Evolutionary conservation across 441 rosid species (phyloP), one percentile per base, ranked within the genome.

Genomic region (Gossypium lobatum): DNA sequence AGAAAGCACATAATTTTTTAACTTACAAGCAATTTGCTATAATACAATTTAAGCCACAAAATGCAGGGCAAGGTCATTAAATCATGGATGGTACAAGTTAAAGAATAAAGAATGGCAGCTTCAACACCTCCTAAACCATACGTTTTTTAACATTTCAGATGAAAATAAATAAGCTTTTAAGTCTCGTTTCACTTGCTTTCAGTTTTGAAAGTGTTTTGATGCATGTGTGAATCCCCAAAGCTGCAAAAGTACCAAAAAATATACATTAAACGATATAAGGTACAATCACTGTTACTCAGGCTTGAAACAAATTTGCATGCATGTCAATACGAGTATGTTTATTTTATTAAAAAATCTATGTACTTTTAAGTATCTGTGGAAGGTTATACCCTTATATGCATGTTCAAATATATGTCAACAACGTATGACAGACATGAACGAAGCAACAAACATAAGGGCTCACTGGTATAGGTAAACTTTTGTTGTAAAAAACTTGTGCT

Each of bases 211-310:
- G 76, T 81, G 80, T 18, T 50, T 81, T 68, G 92, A 88, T 18
- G 81, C 71, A 69, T 91, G 92, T 0, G 86, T 76, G 71, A 91
- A 91, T 3, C 94, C 97, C 93, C 97, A 91, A 1, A 91, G 88
- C 97, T 91, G 94, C 87, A 84, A 8, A 16, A n/a, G 6, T 3
- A n/a, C 16, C 1, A 7, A 4, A 11, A 23, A 10, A 58, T 20
- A 20, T 3, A 52, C n/a, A 45, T 5, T 55, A 45, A 1, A 59
- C 18, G 2, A 18, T 20, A 64, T 42, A 21, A 46, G 6, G 3
- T 21, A 6, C 18, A 45, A 45, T 45, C 18, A 23, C 2, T 54
- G 25, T 54, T 18, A 54, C 26, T 54, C 9, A 0, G 25, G 17
- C 59, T 54, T 17, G 6, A 28, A 28, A 28, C 34, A 4, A 28